Evolutionary conservation across 176 grass and related monocot genomes (phyloP), one percentile per base, ranked within the genome.

Genomic region (Eleusine indica): DNA sequence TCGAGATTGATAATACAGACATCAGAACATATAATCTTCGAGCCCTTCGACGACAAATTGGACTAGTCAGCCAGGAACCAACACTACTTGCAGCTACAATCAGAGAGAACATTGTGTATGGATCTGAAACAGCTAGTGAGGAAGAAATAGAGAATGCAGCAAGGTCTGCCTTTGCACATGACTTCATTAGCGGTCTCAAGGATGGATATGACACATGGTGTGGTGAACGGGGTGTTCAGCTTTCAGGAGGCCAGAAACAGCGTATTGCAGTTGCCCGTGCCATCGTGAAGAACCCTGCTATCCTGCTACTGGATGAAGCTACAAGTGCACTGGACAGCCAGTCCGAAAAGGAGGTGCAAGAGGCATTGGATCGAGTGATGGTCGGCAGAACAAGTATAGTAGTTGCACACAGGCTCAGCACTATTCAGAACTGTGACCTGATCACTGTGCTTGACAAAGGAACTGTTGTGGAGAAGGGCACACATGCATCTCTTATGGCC

Each of bases 201-300:
- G 96, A 98, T 30, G 96, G 96, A 16, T 98, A 95, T 53, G 87
- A 87, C 47, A 95, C 95, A 13, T 73, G 29, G 82, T 98, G 95
- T 71, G 95, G 95, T 29, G 95, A 98, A 42, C 84, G 92, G 4
- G 95, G 95, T 9, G 75, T 95, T 71, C 95, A 98, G 83, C 63
- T 98, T 18, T 98, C 95, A 71, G 95, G 95, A 79, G 95, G 95
- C 17, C 95, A 98, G 83, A 98, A 98, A 66, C 95, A 98, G 52
- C 84, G 95, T 19, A 91, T 98, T 73, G 95, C 95, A 29, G 94
- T 98, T 19, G 95, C 95, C 7, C 89, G 95, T 83, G 95, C 95
- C 28, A 93, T 98, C 37, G 69, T 98, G 21, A 98, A 98, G 74
- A 91, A 98, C 71, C 95, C 92, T 18, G 65, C 91, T 28, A 91